These are phyloP conservation scores for Acanthamoeba triangularis DNA, from an alignment of 208 protist species.

Conservation along the genomic window DNA sequence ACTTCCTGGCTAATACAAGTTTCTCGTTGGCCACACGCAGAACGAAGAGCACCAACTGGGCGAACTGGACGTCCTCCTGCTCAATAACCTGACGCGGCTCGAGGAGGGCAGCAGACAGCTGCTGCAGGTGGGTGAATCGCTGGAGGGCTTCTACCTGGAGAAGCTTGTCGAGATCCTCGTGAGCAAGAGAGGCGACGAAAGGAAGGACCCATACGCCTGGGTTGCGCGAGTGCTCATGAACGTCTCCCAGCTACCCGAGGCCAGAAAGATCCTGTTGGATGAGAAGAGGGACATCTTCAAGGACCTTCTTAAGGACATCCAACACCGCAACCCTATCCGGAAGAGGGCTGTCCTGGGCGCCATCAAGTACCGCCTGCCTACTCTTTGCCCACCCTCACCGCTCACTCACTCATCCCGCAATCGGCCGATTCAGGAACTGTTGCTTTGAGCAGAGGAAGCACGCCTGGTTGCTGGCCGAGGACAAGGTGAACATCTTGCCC, in stretches of 20 bases:
- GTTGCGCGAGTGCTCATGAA: constrained; percentile 49
- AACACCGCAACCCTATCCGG: constrained; percentile 51
- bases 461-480: constrained; percentile 29
- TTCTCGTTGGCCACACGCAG: background rate
- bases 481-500: constrained; percentile 65
- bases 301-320: constrained; percentile 52
- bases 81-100: constrained; percentile 64
- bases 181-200: constrained; percentile 64
- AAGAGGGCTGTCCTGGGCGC: constrained; percentile 42
- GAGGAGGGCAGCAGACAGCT: constrained; percentile 69
- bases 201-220: constrained; percentile 70
- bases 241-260: constrained; percentile 24
- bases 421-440: constrained; percentile 12
- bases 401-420: background rate
- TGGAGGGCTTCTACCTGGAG: constrained; percentile 70
- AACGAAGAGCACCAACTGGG: constrained; percentile 71
- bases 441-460: constrained; percentile 72
- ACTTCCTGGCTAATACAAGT: background rate
- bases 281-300: constrained; percentile 50
- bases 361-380: background rate
- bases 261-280: constrained; percentile 30
- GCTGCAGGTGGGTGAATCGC: constrained; percentile 67
- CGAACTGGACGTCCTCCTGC: constrained; percentile 48
- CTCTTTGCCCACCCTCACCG: background rate
- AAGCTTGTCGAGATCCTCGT: constrained; percentile 64